Base-by-base conservation (phyloP, 768 basidiomycete genomes). In the Suillus subalutaceus region DNA sequence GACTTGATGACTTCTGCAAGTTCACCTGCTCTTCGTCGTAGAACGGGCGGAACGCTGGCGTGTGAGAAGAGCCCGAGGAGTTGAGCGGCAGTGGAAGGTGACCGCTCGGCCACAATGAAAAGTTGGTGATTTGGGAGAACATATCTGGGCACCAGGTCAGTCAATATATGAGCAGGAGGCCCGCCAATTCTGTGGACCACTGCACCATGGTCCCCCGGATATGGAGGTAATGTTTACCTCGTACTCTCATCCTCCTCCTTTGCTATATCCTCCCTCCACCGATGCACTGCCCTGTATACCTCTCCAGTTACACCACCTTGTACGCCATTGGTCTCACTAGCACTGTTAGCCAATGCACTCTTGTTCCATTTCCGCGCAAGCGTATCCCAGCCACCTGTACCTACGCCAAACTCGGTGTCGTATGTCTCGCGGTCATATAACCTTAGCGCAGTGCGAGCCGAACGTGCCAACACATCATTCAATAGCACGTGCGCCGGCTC, bases 321-420 rank as follows among this genome's bases (percentile, higher is more conserved):
- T 30, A 53, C 66, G 69, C 66, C 66, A 52, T 78, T 70, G 26
- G 80, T 78, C 44, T 74, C 75, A 40, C 77, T 80, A 32, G 75
- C 75, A 55, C 82, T 77, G 65, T 78, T 77, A 57, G 68, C 72
- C 43, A 91, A 76, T 2, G 76, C 75, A 60, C 77, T 79, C 72
- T 92, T 93, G 73, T 96, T 93, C 92, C 92, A 95, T 78, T 92
- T 94, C 69, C 83, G 86, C 10, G 90, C 88, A 37, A 96, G 80
- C 6, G 84, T 86, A 70, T 90, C 87, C 92, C 92, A 97, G 8
- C 93, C 95, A 40, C 81, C 84, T 35, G 83, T 78, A 5, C 94
- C 94, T 2, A 78, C 77, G 3, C 91, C 94, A 46, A 78, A 79
- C 63, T 84, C 84, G 6, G 74, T 77, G 74, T 96, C 92, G 66